Evolutionary conservation across 2,329 filamentous ascomycete species (phyloP).

Genomic region (Sporothrix brasiliensis): DNA sequence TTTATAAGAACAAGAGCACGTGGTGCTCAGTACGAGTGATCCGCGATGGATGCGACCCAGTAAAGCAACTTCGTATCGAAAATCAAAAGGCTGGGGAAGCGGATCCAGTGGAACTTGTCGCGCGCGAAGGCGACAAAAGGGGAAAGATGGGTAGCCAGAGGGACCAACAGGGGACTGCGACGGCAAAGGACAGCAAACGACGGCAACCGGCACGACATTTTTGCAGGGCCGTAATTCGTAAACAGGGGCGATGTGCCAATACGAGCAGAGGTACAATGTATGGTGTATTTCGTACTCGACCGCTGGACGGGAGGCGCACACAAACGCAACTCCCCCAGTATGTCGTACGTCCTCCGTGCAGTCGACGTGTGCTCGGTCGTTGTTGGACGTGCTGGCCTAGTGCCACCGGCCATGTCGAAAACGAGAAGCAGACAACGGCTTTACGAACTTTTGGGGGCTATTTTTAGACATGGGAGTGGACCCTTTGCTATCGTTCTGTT

Average conservation of each 20-base stretch:
- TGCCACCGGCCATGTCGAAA: neutral
- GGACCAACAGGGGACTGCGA: no score
- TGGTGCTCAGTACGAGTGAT: no score
- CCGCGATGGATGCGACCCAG: no score
- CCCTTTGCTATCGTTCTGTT: neutral
- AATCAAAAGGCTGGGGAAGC: slow-evolving; percentile 26
- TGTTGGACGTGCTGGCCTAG: no score
- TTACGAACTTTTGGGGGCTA: slow-evolving; percentile 25
- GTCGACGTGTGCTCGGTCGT: no score
- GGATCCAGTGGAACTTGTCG: neutral
- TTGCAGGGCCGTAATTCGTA: no score
- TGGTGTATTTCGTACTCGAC: no score
- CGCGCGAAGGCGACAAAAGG: neutral
- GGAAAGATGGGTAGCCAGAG: neutral
- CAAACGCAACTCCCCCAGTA: neutral
- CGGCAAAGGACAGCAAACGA: neutral
- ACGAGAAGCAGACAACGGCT: slow-evolving; percentile 10
- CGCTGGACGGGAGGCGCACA: neutral
- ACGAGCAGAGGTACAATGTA: neutral
- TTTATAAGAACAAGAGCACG: no score
- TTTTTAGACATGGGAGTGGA: slow-evolving; percentile 20
- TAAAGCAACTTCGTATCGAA: slow-evolving; percentile 23
- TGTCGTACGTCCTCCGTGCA: no score
- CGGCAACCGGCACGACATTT: neutral
- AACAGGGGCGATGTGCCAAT: neutral